phyloP scores from a whole-genome alignment of 169 alveolate genomes.

The Plasmodium ovale region DNA sequence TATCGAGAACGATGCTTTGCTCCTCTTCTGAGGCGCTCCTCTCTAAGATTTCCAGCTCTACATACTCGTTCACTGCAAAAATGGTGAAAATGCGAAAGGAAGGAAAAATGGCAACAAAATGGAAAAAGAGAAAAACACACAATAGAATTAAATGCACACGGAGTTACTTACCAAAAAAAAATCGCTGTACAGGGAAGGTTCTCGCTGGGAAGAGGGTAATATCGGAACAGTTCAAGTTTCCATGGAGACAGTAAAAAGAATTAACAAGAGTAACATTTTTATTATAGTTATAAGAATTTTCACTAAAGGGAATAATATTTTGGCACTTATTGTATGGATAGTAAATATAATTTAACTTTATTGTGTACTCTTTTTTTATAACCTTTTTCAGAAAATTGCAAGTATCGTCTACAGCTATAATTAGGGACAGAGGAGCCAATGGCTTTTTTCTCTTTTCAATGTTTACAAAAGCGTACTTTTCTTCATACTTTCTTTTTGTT shows the following conservation, averaged over 20 bases:
- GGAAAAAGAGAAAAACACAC: neutral
- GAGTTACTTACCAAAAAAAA: conserved; percentile 49
- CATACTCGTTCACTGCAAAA: conserved; percentile 50
- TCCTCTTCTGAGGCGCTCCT: conserved; percentile 35
- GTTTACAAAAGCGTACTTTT: conserved; percentile 48
- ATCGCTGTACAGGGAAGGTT: conserved; percentile 53
- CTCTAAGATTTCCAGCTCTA: conserved; percentile 47
- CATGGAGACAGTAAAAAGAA: conserved; percentile 72
- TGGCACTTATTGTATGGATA: conserved; percentile 72
- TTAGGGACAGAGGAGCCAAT: conserved; percentile 46
- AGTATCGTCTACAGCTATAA: conserved; percentile 53
- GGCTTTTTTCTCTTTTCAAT: conserved; percentile 39
- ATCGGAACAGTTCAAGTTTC: conserved; percentile 55
- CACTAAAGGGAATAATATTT: conserved; percentile 46
- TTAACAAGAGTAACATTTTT: conserved; percentile 44
- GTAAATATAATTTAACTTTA: conserved; percentile 61
- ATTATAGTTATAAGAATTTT: conserved; percentile 12
- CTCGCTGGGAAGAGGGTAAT: conserved; percentile 47
- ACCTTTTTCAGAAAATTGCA: conserved; percentile 53
- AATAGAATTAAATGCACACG: neutral
- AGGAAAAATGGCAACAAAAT: neutral
- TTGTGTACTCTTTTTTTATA: conserved; percentile 36
- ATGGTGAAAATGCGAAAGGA: neutral
- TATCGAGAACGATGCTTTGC: conserved; percentile 24
- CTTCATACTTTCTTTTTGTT: conserved; percentile 65